Percentiles rank a stretch among this genome's conserved stretches.
phyloP scores from a whole-genome alignment of 768 basidiomycete genomes.

The Suillus sp. region DNA sequence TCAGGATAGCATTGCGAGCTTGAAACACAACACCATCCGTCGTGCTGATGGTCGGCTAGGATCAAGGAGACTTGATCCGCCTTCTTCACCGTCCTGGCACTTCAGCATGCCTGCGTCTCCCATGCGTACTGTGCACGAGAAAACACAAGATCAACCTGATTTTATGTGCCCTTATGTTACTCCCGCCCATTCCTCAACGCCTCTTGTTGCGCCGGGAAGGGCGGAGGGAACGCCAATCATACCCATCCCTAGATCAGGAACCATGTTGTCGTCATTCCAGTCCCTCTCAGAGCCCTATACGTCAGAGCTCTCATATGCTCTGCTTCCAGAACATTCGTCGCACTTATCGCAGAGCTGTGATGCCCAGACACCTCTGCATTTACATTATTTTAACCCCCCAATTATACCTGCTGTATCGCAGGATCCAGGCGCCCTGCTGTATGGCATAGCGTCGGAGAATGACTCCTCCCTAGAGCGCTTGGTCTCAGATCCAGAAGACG shows the following conservation, averaged over 20 bases:
- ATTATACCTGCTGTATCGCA: conserved; percentile 3
- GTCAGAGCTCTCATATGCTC: conserved; percentile 7
- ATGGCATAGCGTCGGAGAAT: neutral
- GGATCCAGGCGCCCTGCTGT: neutral
- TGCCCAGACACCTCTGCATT: neutral
- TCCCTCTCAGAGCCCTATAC: neutral
- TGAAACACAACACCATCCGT: neutral
- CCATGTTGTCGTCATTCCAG: neutral
- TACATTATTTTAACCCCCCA: neutral
- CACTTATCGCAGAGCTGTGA: neutral
- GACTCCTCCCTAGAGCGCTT: too few species aligned
- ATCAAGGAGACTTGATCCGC: neutral
- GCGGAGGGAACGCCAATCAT: neutral
- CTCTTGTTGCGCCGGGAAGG: neutral
- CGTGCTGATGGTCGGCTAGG: neutral
- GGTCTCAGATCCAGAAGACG: neutral
- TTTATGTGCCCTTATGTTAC: neutral
- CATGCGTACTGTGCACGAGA: neutral
- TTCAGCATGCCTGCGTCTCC: neutral
- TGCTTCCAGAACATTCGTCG: neutral
- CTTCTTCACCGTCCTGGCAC: neutral
- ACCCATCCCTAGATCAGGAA: neutral
- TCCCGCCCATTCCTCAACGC: neutral
- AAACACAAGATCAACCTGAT: neutral
- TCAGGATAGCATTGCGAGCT: neutral